A percentile compares a stretch with the other conserved stretches of the same genome.
Evolutionary conservation across 768 basidiomycete genomes (phyloP).

Genomic region (Tricholoma sp.): DNA sequence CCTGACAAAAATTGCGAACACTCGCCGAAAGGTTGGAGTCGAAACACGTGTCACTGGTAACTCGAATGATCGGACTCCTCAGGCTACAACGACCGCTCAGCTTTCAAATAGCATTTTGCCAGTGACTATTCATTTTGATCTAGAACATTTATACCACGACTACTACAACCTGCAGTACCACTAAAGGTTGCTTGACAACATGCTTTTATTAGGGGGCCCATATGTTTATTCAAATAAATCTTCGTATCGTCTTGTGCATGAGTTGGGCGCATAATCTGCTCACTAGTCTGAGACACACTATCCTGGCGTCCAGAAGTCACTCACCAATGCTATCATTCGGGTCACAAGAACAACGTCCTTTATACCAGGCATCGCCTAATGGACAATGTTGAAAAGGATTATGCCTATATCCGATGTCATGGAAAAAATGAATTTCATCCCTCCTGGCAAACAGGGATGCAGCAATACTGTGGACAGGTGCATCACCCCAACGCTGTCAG

Average conservation of each 20-base stretch:
- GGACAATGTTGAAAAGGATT: slow-evolving; percentile 78
- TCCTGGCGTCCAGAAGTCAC: slow-evolving; percentile 15
- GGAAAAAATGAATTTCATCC: slow-evolving; percentile 77
- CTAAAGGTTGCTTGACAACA: no score
- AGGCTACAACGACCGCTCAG: no score
- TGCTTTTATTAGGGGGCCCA: no score
- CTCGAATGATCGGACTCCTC: no score
- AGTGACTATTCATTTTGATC: no score
- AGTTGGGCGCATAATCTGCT: slow-evolving; percentile 37
- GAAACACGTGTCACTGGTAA: slow-evolving; percentile 3
- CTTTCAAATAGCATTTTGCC: no score
- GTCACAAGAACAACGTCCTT: slow-evolving; percentile 68
- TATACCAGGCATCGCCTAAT: slow-evolving; percentile 44
- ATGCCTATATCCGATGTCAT: slow-evolving; percentile 81
- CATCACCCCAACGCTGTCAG: slow-evolving; percentile 74
- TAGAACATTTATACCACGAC: no score
- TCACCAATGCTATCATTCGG: slow-evolving; percentile 64
- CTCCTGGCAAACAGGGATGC: slow-evolving; percentile 69
- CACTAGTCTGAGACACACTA: neutral
- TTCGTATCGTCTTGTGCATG: slow-evolving; percentile 29
- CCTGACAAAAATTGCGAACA: neutral
- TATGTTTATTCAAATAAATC: no score
- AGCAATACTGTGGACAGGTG: slow-evolving; percentile 71
- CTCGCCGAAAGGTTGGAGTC: no score
- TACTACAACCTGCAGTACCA: no score